Conservation (phyloP, 83 land plant genomes). For the Picea engelmannii region DNA sequence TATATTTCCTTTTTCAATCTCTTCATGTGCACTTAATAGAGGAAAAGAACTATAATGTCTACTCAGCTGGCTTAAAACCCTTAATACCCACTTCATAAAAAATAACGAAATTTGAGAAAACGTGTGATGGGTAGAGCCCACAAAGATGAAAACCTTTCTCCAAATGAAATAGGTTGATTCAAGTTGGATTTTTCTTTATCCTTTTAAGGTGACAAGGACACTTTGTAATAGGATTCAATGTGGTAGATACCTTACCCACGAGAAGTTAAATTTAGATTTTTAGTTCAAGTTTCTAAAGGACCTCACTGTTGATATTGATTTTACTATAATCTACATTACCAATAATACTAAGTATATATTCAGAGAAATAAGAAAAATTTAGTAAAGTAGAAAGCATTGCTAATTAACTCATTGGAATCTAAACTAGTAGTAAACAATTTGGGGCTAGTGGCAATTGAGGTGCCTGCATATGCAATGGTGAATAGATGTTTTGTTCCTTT, state of each 20-base stretch:
- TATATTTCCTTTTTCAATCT: not conserved
- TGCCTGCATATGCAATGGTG: no score
- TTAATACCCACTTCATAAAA: not conserved
- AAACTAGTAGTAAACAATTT: no score
- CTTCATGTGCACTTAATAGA: not conserved
- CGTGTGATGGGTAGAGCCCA: not conserved
- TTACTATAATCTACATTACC: not conserved
- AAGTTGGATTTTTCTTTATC: not conserved
- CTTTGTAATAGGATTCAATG: not conserved
- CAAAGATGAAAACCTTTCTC: not conserved
- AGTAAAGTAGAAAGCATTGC: not conserved
- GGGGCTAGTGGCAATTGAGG: no score
- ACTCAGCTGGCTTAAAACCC: not conserved
- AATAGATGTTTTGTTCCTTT: no score
- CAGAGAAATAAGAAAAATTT: not conserved
- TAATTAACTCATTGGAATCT: not conserved
- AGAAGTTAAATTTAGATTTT: no score
- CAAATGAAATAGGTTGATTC: not conserved
- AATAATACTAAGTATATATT: not conserved
- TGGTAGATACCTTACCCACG: no score
- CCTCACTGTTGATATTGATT: no score
- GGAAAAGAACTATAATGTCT: not conserved
- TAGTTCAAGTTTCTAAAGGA: no score
- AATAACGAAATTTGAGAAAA: not conserved
- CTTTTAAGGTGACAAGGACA: not conserved